phyloP scores from a whole-genome alignment of 2,329 filamentous ascomycete species.

The Ophiocordyceps polyrhachis-furcata region DNA sequence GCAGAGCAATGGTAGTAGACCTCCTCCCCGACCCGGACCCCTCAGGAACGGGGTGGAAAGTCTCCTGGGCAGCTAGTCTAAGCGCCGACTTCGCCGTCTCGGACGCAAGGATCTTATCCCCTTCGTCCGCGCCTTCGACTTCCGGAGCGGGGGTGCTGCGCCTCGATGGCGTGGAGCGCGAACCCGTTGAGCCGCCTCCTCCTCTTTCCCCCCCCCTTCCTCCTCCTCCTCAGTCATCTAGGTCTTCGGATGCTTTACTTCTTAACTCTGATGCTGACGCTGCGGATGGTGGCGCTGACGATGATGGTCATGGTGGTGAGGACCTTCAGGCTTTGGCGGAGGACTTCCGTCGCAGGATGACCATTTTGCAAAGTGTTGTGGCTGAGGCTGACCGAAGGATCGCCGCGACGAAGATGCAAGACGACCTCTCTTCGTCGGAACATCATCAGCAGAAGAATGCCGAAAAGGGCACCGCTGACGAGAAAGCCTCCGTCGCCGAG shows the following conservation, averaged over 20 bases:
- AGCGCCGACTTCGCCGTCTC: slow-evolving; percentile 52
- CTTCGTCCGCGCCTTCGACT: slow-evolving; percentile 7
- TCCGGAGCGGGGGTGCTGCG: slow-evolving; percentile 12
- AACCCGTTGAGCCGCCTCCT: slow-evolving; percentile 11
- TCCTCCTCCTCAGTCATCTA: too few species aligned
- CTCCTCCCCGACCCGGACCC: slow-evolving; percentile 23
- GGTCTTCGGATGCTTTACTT: slow-evolving; percentile 5
- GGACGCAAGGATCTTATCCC: slow-evolving; percentile 24
- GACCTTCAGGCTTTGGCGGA: slow-evolving; percentile 33
- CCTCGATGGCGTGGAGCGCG: slow-evolving; percentile 19
- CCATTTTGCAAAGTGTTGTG: slow-evolving; percentile 31
- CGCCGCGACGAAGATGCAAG: slow-evolving; percentile 9
- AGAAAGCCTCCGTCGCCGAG: background rate
- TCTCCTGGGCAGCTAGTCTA: slow-evolving; percentile 54
- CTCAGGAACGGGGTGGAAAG: slow-evolving; percentile 25
- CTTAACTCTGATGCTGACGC: background rate
- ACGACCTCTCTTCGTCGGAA: background rate
- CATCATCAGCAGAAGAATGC: background rate
- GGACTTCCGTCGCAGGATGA: slow-evolving; percentile 40
- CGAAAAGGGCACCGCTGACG: background rate
- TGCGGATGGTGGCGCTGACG: background rate
- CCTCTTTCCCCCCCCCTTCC: background rate
- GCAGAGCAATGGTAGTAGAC: slow-evolving; percentile 37
- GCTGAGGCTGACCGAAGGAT: slow-evolving; percentile 29
- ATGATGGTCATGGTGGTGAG: slow-evolving; percentile 17